Conservation (phyloP, 2,329 filamentous ascomycete genomes). For the Pseudogymnoascus sp. region DNA sequence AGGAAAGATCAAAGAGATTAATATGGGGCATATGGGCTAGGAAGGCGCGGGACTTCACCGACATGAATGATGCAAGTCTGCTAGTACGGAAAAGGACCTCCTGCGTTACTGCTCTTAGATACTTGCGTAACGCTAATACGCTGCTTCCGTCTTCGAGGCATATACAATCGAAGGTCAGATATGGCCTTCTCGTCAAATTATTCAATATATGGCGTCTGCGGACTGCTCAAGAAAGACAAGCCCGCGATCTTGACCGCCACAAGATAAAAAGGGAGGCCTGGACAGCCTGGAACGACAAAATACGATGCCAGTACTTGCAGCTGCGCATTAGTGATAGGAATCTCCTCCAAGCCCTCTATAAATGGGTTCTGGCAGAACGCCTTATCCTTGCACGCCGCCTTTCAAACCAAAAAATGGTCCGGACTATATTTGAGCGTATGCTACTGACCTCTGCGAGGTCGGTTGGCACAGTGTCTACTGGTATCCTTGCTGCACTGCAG, state of each 20-base stretch:
- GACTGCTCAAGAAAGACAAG: slow-evolving; percentile 36
- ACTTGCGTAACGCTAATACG: slow-evolving; percentile 22
- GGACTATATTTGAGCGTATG: slow-evolving; percentile 32
- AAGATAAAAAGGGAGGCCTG: slow-evolving; percentile 49
- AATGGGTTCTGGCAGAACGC: slow-evolving; percentile 48
- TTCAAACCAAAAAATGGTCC: slow-evolving; percentile 32
- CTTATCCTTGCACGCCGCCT: slow-evolving; percentile 32
- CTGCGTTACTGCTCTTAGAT: slow-evolving; percentile 16
- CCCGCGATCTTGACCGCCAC: slow-evolving; percentile 40
- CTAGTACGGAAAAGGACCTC: background rate
- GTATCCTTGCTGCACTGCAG: slow-evolving; percentile 20
- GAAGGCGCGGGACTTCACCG: background rate
- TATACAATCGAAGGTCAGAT: slow-evolving; percentile 36
- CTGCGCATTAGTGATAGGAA: slow-evolving; percentile 47
- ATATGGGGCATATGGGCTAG: background rate
- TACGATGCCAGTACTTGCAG: slow-evolving; percentile 44
- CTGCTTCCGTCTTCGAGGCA: slow-evolving; percentile 25
- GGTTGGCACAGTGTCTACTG: slow-evolving; percentile 19
- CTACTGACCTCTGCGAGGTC: slow-evolving; percentile 30
- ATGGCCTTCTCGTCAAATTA: slow-evolving; percentile 36
- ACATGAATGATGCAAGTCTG: background rate
- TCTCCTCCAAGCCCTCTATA: slow-evolving; percentile 48
- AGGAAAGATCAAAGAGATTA: background rate
- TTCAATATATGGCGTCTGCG: slow-evolving; percentile 43
- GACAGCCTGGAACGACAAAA: slow-evolving; percentile 53